Evolutionary conservation across 192 early-diverging fungal genomes (phyloP), one percentile per base, ranked within the genome.

Genomic region (Globomyces pollinis-pini): DNA sequence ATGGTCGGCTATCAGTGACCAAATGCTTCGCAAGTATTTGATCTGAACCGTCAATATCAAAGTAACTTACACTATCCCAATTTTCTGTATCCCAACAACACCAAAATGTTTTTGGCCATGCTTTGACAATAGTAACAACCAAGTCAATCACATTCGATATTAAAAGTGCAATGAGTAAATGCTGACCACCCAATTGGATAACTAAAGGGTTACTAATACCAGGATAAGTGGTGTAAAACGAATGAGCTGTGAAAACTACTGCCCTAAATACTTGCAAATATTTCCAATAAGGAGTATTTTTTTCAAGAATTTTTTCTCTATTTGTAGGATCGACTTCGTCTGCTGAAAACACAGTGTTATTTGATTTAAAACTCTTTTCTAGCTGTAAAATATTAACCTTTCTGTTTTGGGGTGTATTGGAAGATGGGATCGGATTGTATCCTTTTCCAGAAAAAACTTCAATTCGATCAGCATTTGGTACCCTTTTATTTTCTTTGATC

Each of bases 1-100:
- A 50, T 61, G 59, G 18, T 61, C 59, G 13, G 59, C 59, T 1
- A 61, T 50, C 3, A 61, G 47, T 2, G 59, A 28, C 59, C 59
- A 61, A 29, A 61, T 26, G 2, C 20, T 47, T 11, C 24, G 3
- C 11, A 33, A 28, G 16, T 26, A 28, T 12, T 33, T 13, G 15
- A 57, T 29, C 55, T 57, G n/a, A n/a, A n/a, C n/a, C n/a, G n/a
- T n/a, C n/a, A 57, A 15, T 15, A 16, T 44, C 1, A 31, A 42
- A 0, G 23, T 8, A 15, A 50, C 1, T 7, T 61, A 61, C 59
- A 11, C 43, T 43, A 60, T 60, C 58, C 58, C 58, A 60, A 24
- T 60, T 30, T 2, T 38, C 7, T 12, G 45, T 45, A 33, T 60
- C 33, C 58, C 58, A 60, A 31, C 38, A 57, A 12, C 29, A 34